Conservation (phyloP, 306 rosid species). For the Albizia julibrissin region DNA sequence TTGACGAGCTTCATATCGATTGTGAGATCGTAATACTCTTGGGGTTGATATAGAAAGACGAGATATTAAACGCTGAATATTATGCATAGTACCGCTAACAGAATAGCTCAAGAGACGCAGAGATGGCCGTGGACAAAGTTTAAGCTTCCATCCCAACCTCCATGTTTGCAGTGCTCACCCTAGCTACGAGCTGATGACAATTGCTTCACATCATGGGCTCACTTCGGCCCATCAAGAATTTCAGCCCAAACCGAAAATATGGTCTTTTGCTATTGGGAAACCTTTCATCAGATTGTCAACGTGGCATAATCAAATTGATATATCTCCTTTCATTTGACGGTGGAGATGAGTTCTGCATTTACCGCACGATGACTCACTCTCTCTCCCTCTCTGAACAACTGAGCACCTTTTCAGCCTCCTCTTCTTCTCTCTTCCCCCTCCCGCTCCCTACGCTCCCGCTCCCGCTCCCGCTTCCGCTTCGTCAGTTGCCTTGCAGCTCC, state of each 20-base stretch:
- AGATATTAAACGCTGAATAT: constrained; percentile 29
- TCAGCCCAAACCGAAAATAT: background rate
- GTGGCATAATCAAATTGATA: constrained; percentile 12
- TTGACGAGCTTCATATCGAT: constrained; percentile 2
- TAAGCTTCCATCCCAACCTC: background rate
- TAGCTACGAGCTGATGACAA: background rate
- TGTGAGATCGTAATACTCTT: constrained; percentile 5
- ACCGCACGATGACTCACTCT: constrained; percentile 12
- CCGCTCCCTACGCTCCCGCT: background rate
- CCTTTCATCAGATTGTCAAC: background rate
- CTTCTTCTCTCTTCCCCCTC: background rate
- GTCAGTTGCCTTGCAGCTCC: background rate
- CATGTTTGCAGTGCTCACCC: background rate
- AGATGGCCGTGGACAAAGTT: background rate
- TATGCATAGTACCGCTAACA: constrained; percentile 36
- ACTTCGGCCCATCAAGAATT: background rate
- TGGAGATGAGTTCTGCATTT: constrained; percentile 23
- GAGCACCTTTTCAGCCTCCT: constrained; percentile 28
- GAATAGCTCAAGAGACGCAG: background rate
- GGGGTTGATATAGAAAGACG: constrained; percentile 25
- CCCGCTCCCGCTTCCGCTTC: background rate
- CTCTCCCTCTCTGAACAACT: background rate
- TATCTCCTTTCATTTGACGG: constrained; percentile 8
- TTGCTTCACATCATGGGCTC: background rate
- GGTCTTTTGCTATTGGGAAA: background rate